Evolutionary conservation across 78 protist species (phyloP).

Genomic region (Goniomonas avonlea): DNA sequence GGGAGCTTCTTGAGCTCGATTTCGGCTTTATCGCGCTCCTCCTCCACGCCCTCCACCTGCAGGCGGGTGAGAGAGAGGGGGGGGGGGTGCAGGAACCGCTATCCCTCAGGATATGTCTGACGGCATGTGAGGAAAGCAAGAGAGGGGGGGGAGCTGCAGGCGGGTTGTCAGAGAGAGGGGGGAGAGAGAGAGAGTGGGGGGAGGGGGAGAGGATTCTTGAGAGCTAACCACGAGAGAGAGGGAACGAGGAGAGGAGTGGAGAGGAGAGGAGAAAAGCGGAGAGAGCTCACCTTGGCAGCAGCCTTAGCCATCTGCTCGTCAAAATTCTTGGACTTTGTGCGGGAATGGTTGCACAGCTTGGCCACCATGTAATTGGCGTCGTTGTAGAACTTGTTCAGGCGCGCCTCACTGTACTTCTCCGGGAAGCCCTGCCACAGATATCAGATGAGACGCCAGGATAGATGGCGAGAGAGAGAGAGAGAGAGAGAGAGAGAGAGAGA

Average conservation of each 20-base stretch:
- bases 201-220: no score
- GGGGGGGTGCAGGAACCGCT: no score
- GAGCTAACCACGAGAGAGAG: no score
- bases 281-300: no score
- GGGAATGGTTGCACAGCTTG: conserved; percentile 95
- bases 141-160: neutral
- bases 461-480: neutral
- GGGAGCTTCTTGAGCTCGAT: neutral
- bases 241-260: no score
- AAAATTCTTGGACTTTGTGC: conserved; percentile 62
- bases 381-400: conserved; percentile 27
- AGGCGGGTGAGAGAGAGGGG: no score
- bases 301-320: conserved; percentile 30
- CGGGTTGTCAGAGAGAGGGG: neutral
- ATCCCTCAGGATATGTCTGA: neutral
- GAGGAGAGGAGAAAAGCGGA: no score
- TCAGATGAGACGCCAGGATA: no score
- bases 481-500: neutral
- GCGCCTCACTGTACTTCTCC: no score
- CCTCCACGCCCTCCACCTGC: neutral
- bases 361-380: conserved; percentile 70
- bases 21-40: neutral
- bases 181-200: no score
- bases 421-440: no score
- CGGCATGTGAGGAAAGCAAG: neutral